Base-by-base conservation (phyloP, 2,329 filamentous ascomycete species). In the Colletotrichum sp. region DNA sequence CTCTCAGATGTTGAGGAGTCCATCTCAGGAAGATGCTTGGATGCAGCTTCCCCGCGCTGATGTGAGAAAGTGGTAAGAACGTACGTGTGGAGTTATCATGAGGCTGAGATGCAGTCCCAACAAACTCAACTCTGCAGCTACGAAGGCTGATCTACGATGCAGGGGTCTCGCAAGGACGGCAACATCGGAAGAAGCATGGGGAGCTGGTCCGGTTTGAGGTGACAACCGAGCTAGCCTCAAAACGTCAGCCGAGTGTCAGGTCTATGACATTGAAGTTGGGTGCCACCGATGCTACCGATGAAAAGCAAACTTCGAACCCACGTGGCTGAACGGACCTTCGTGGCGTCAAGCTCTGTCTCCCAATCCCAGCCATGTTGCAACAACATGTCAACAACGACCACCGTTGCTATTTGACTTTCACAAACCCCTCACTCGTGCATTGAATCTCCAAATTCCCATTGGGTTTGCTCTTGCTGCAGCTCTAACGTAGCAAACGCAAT, bases 81-180 rank as follows among this genome's bases (percentile, higher is more conserved):
- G 55, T 34, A 60, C 55, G 39, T 34, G 57, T 28, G 59, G 65
- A 49, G 57, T n/a, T 30, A 28, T 26, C 57, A 64, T 69, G 74
- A 76, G 71, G 74, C 74, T 76, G 70, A 76, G 70, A 76, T 69
- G 10, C 74, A 65, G 70, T 74, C 74, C 71, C 74, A 76, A 74
- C 70, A 76, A 76, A 76, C 64, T 76, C 65, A 76, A 65, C 70
- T 63, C 64, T 76, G 74, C 71, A 76, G 64, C 34, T 69, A 18
- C 39, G 52, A 76, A 76, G 70, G 34, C 71, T 69, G 65, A 69
- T 74, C 12, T 44, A 13, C 59, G 49, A 69, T 39, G 71, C 70
- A 73, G 65, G 74, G 74, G 68, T 76, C 49, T 59, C 65, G 64
- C 59, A 26, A 44, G 32, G 13, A 34, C 64, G 70, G 64, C 34